Conservation (phyloP, 495 filamentous ascomycete species). For the Penicillium maclennaniae region DNA sequence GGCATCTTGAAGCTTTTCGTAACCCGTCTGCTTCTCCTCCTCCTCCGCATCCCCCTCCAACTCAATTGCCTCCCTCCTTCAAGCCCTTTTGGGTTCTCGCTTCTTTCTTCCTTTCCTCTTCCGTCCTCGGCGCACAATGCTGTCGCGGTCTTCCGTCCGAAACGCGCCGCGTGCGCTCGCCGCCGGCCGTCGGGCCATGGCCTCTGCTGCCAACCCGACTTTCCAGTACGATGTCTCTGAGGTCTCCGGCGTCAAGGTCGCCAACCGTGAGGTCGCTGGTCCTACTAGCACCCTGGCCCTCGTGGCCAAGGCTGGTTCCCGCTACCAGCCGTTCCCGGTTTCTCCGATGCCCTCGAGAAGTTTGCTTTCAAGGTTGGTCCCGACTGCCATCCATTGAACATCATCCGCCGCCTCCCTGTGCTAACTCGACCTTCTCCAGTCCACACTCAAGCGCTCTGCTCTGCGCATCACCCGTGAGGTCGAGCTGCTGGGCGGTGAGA, state of each 20-base stretch:
- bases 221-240: constrained; percentile 87
- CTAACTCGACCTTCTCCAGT: constrained; percentile 48
- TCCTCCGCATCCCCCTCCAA: constrained; percentile 24
- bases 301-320: constrained; percentile 86
- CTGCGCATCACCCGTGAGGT: constrained; percentile 90
- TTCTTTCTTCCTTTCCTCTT: constrained; percentile 25
- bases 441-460: constrained; percentile 77
- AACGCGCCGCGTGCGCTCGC: constrained; percentile 69
- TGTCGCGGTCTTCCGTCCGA: constrained; percentile 77
- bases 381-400: constrained; percentile 22
- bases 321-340: constrained; percentile 83
- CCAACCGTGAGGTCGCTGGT: constrained; percentile 79
- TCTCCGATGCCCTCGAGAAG: constrained; percentile 83
- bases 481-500: constrained; percentile 87
- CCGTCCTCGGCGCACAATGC: constrained; percentile 61
- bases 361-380: constrained; percentile 91
- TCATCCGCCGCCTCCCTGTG: background rate
- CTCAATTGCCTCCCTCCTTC: constrained; percentile 40
- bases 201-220: constrained; percentile 73
- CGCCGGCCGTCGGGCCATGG: constrained; percentile 66
- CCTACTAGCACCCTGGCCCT: constrained; percentile 86
- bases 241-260: constrained; percentile 82
- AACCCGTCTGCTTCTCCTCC: constrained; percentile 34
- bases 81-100: constrained; percentile 33
- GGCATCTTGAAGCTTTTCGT: constrained; percentile 52